phyloP scores from a whole-genome alignment of 805 yeast species.

The Wickerhamiella kurtzmanii region DNA sequence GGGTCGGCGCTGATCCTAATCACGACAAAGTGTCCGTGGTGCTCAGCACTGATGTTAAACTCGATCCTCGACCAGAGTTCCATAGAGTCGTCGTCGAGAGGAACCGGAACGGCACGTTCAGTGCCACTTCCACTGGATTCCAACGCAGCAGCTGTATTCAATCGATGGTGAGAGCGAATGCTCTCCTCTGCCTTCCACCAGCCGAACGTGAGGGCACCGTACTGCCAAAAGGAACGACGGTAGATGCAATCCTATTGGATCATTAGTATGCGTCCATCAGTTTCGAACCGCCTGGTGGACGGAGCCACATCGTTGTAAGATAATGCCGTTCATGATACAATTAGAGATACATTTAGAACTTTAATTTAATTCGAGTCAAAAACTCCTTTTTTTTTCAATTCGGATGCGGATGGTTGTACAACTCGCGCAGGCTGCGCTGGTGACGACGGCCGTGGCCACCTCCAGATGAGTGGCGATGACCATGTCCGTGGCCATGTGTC shows the following conservation, averaged over 20 bases:
- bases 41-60: slow-evolving; percentile 23
- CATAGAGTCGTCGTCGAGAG: slow-evolving; percentile 33
- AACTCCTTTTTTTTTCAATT: no score
- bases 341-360: no score
- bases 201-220: slow-evolving; percentile 2
- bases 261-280: neutral
- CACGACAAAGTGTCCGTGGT: slow-evolving; percentile 28
- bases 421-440: no score
- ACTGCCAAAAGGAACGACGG: slow-evolving; percentile 12
- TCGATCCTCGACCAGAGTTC: slow-evolving; percentile 41
- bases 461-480: no score
- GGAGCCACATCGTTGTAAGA: no score
- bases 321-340: no score
- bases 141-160: slow-evolving; percentile 40
- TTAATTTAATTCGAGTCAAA: no score
- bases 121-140: slow-evolving; percentile 35
- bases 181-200: slow-evolving; percentile 33
- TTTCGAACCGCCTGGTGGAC: no score
- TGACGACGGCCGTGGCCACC: no score
- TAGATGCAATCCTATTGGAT: slow-evolving; percentile 16
- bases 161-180: slow-evolving; percentile 37
- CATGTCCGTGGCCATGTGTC: no score
- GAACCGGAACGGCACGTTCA: slow-evolving; percentile 18
- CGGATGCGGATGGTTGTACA: no score
- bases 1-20: slow-evolving; percentile 24